Base-by-base conservation (phyloP, 345 rosid genomes). In the Bruguiera sexangula region DNA sequence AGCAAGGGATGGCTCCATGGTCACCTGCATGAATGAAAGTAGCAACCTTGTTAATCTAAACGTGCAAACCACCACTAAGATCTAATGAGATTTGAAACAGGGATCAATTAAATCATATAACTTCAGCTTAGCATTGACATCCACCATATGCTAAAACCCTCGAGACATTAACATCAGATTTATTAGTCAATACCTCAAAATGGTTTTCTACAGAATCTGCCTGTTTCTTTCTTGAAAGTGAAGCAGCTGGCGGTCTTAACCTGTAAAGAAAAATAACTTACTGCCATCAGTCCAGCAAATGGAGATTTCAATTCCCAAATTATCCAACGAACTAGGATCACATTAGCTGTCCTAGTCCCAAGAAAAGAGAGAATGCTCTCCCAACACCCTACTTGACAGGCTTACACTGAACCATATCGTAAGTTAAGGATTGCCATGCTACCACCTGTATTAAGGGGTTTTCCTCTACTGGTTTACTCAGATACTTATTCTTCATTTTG, bases 1-100 rank as follows among this genome's bases (percentile, higher is more conserved):
- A 62, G 92, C 96, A 80, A 95, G 88, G 64, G 91, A 86, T 26
- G 84, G 88, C 81, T 89, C 94, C 30, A 82, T 74, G 69, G 84
- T 87, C 71, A 83, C 81, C 98, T 92, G 99, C 86, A 82, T 46
- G 66, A 75, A 69, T 73, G 34, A 68, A 69, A 68, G 63, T 21
- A 48, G 77, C 22, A 61, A 74, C 43, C 53, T 27, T 53, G 59
- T 70, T 54, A 70, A 73, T 61, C 66, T 63, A 73, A 67, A 65
- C 50, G 15, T 43, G 50, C 50, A 43, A 43, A 11, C 32, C 6
- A 7, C 6, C 3, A 3, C 30, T 50, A 51, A 48, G 27, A 37
- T 27, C 30, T 54, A 70, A 66, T 61, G 48, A 61, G 51, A 46
- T 20, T 15, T 13, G 50, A 43, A 43, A 43, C 16, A 43, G 18